Conservation (phyloP, 2,329 filamentous ascomycete genomes). For the Drechmeria coniospora region DNA sequence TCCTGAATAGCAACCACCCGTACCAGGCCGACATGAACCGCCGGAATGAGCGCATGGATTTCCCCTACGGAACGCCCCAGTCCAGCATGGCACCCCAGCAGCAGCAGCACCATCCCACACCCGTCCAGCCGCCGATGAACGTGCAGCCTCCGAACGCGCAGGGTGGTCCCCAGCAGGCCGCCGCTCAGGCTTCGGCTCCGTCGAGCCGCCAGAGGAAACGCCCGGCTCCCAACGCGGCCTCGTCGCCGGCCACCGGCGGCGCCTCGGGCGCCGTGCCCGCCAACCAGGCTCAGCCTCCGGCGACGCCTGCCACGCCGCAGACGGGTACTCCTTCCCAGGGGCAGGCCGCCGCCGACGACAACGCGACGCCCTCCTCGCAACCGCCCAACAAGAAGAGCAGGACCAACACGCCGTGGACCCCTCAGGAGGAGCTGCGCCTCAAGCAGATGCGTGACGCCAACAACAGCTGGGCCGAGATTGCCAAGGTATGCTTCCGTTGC, state of each 20-base stretch:
- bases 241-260: slow-evolving; percentile 20
- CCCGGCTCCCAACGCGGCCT: slow-evolving; percentile 21
- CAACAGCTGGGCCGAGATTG: slow-evolving; percentile 94
- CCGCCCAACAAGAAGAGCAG: slow-evolving; percentile 75
- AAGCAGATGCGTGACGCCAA: slow-evolving; percentile 91
- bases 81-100: slow-evolving; percentile 21
- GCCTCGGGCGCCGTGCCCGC: slow-evolving; percentile 17
- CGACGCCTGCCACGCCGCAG: slow-evolving; percentile 16
- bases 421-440: slow-evolving; percentile 77
- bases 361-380: slow-evolving; percentile 17
- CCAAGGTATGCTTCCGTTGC: slow-evolving; percentile 58
- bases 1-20: slow-evolving; percentile 23
- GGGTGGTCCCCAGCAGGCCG: slow-evolving; percentile 6
- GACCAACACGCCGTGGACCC: slow-evolving; percentile 98
- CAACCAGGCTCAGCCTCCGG: slow-evolving; percentile 15
- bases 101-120: slow-evolving; percentile 22
- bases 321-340: slow-evolving; percentile 12
- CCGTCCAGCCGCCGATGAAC: slow-evolving; percentile 27
- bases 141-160: slow-evolving; percentile 20
- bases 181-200: slow-evolving; percentile 15
- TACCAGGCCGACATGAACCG: slow-evolving; percentile 37
- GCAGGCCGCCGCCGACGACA: slow-evolving; percentile 16
- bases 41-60: slow-evolving; percentile 27
- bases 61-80: slow-evolving; percentile 24
- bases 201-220: slow-evolving; percentile 25